A percentile compares a stretch with the other conserved stretches of the same genome.
These are phyloP conservation scores for Auriscalpium orientale DNA, from an alignment of 768 basidiomycete species.

Conservation along the genomic window DNA sequence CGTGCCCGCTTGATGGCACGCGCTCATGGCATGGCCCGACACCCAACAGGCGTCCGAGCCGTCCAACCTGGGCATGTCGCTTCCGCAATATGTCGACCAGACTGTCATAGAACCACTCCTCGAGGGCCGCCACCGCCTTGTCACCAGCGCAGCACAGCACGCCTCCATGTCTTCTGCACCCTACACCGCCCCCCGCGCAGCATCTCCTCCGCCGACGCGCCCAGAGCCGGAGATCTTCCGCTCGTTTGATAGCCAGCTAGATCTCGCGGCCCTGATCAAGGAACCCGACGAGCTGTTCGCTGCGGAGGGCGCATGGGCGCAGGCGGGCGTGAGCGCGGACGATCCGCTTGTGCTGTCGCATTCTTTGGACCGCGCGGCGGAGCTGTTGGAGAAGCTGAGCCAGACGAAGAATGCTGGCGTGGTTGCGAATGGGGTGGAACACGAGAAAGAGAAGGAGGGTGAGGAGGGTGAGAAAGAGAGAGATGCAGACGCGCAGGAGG, in stretches of 20 bases:
- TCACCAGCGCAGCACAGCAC: not conserved
- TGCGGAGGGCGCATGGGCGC: conserved; percentile 29
- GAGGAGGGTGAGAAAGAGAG: too few relatives aligned
- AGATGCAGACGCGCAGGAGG: too few relatives aligned
- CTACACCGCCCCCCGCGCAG: conserved; percentile 10
- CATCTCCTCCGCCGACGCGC: conserved; percentile 15
- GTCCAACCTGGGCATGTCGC: not conserved
- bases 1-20: not conserved
- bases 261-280: conserved; percentile 36
- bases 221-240: conserved; percentile 13
- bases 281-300: conserved; percentile 34
- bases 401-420: conserved; percentile 12
- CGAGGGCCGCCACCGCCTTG: conserved; percentile 8
- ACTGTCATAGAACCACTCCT: conserved; percentile 9
- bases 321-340: conserved; percentile 25
- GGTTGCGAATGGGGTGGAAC: too few relatives aligned
- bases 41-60: not conserved
- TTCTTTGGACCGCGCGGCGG: conserved; percentile 53
- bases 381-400: conserved; percentile 41
- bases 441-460: too few relatives aligned
- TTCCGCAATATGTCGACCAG: conserved; percentile 4
- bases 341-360: conserved; percentile 43
- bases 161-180: not conserved
- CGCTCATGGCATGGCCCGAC: not conserved
- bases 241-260: conserved; percentile 22